phyloP scores from a whole-genome alignment of 1,284 basidiomycete species.

The Flammula alnicola region DNA sequence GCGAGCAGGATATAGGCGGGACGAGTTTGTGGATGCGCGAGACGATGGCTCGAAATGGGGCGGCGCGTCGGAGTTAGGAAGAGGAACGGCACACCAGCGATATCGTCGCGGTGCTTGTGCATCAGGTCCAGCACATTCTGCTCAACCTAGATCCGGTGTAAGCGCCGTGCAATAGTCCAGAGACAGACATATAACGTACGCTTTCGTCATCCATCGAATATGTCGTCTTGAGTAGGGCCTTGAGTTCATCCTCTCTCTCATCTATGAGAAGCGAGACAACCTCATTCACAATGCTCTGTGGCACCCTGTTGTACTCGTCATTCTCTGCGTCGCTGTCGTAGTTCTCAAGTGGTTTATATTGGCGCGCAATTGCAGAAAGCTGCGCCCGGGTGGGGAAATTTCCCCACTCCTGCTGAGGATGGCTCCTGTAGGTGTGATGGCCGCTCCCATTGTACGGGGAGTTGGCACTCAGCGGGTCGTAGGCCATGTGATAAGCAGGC shows the following conservation, averaged over 20 bases:
- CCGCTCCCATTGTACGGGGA: conserved; percentile 14
- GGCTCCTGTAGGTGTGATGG: conserved; percentile 7
- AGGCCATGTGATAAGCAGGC: conserved; percentile 12
- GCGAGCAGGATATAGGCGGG: conserved; percentile 59
- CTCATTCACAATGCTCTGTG: conserved; percentile 62
- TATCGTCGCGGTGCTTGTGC: conserved; percentile 85
- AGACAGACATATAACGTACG: conserved; percentile 46
- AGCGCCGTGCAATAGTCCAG: conserved; percentile 4
- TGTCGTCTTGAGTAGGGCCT: conserved; percentile 69
- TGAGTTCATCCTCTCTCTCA: conserved; percentile 87
- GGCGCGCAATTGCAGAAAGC: conserved; percentile 70
- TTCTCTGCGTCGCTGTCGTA: conserved; percentile 61
- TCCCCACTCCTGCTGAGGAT: conserved; percentile 30
- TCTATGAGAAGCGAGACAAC: conserved; percentile 75
- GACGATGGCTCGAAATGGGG: conserved; percentile 81
- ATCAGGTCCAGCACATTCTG: conserved; percentile 82
- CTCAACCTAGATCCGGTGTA: conserved; percentile 56
- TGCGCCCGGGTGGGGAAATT: conserved; percentile 81
- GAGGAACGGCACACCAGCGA: conserved; percentile 80
- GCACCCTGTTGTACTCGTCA: conserved; percentile 58
- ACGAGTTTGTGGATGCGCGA: conserved; percentile 73
- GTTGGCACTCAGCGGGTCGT: conserved; percentile 22
- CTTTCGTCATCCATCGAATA: conserved; percentile 78
- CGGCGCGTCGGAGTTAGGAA: conserved; percentile 79
- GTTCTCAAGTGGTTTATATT: conserved; percentile 61